Conservation (phyloP, 2,329 filamentous ascomycete genomes). For the Dothiorella sarmentorum region DNA sequence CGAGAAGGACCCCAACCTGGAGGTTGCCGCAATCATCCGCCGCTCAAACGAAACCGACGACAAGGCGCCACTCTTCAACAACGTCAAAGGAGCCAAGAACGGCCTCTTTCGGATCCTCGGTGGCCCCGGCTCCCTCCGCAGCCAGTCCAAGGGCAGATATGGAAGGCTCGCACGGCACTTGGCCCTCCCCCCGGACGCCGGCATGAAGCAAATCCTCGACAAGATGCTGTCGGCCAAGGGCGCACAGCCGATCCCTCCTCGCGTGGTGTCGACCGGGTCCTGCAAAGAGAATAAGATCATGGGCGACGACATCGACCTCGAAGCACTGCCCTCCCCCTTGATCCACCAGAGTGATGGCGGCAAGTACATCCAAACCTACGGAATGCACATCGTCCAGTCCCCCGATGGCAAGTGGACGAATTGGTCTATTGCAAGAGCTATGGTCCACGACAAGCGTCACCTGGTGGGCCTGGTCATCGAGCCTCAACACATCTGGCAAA, state of each 20-base stretch:
- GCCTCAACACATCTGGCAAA: conserved; percentile 48
- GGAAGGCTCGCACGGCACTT: conserved; percentile 44
- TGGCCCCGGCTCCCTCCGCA: conserved; percentile 40
- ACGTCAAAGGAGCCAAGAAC: conserved; percentile 45
- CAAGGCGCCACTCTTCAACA: conserved; percentile 53
- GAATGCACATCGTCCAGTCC: conserved; percentile 47
- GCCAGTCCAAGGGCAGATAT: conserved; percentile 32
- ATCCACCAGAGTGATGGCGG: conserved; percentile 48
- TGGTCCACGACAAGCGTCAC: conserved; percentile 46
- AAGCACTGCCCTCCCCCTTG: conserved; percentile 34
- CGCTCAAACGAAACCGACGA: conserved; percentile 44
- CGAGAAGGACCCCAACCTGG: conserved; percentile 45
- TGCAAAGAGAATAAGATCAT: conserved; percentile 44
- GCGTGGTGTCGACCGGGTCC: conserved; percentile 30
- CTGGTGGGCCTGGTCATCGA: conserved; percentile 43
- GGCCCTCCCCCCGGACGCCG: conserved; percentile 37
- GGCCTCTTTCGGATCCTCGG: conserved; percentile 51
- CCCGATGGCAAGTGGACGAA: conserved; percentile 49
- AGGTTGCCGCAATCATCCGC: conserved; percentile 48
- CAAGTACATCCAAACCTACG: conserved; percentile 51
- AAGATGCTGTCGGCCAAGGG: conserved; percentile 20
- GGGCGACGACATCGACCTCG: conserved; percentile 43
- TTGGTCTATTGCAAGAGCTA: conserved; percentile 46
- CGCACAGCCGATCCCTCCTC: neutral
- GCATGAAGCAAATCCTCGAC: conserved; percentile 19